A percentile compares a stretch with the other conserved stretches of the same genome.
Conservation (phyloP, 2,329 filamentous ascomycete genomes). For the Intubia oerlemansii region DNA sequence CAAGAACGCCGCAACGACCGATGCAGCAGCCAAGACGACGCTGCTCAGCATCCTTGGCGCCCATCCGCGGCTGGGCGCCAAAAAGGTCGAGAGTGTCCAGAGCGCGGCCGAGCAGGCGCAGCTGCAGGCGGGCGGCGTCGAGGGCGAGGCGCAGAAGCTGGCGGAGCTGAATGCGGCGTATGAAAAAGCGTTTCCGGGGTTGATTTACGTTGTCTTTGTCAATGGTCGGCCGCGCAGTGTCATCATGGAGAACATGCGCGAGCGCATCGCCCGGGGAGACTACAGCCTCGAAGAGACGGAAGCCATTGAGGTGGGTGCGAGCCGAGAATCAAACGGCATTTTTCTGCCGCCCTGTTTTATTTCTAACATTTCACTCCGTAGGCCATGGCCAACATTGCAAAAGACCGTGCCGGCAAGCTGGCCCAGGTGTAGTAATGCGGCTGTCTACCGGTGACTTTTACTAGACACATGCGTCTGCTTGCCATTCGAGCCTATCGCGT, state of each 20-base stretch:
- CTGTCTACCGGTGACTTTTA: too few species aligned
- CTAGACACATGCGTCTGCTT: too few species aligned
- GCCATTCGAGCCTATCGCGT: too few species aligned
- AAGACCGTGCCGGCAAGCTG: constrained; percentile 53
- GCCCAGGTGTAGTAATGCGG: constrained; percentile 1
- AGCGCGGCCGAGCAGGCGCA: constrained; percentile 67
- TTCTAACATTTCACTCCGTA: constrained; percentile 12
- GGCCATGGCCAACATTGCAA: constrained; percentile 86
- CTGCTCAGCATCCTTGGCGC: constrained; percentile 57
- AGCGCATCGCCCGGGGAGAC: constrained; percentile 48
- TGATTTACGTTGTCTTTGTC: constrained; percentile 84
- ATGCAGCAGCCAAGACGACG: constrained; percentile 22
- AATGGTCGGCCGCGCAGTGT: constrained; percentile 53
- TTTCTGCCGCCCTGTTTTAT: too few species aligned
- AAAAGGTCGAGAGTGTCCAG: constrained; percentile 62
- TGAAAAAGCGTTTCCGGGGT: constrained; percentile 57
- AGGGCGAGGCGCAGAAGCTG: constrained; percentile 35
- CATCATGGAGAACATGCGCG: constrained; percentile 67
- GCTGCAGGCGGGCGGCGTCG: constrained; percentile 28
- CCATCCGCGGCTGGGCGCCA: constrained; percentile 66
- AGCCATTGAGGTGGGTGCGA: constrained; percentile 45
- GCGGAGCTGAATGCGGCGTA: constrained; percentile 52
- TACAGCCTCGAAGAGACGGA: constrained; percentile 45
- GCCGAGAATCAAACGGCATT: neutral
- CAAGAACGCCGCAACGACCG: constrained; percentile 18